Conservation (phyloP, 768 basidiomycete species). For the Lactarius sanguifluus region DNA sequence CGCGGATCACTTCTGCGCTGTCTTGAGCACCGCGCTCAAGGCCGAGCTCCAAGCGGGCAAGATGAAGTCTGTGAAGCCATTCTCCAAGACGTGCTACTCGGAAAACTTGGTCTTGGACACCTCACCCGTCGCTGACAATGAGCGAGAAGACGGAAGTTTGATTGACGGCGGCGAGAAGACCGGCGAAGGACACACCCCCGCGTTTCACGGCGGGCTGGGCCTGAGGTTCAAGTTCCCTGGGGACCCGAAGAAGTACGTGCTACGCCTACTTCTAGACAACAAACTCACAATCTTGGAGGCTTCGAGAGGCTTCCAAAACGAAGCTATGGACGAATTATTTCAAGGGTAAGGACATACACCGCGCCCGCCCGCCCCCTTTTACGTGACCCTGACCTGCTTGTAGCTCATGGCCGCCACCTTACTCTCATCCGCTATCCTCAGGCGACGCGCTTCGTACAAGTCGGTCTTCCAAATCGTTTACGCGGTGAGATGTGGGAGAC, state of each 20-base stretch:
- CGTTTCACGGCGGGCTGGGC: constrained; percentile 77
- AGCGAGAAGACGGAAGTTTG: constrained; percentile 55
- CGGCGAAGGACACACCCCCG: constrained; percentile 49
- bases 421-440: constrained; percentile 94
- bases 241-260: constrained; percentile 81
- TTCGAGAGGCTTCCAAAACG: constrained; percentile 90
- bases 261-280: constrained; percentile 1
- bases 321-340: constrained; percentile 94
- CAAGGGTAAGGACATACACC: constrained; percentile 48
- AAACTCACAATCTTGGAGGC: constrained; percentile 41
- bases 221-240: constrained; percentile 88
- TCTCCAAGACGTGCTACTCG: constrained; percentile 91
- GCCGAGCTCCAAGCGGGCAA: constrained; percentile 83
- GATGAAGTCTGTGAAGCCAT: constrained; percentile 91
- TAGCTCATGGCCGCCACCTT: constrained; percentile 92
- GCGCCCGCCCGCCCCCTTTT: background rate
- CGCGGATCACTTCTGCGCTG: constrained; percentile 88
- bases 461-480: constrained; percentile 90
- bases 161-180: constrained; percentile 64
- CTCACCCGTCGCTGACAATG: constrained; percentile 38
- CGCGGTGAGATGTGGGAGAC: constrained; percentile 99
- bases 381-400: constrained; percentile 7
- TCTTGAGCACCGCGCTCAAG: constrained; percentile 87
- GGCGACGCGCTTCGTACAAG: constrained; percentile 95
- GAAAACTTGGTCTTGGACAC: constrained; percentile 74